Conservation (phyloP, 2,329 filamentous ascomycete species). For the Zymoseptoria tritici region DNA sequence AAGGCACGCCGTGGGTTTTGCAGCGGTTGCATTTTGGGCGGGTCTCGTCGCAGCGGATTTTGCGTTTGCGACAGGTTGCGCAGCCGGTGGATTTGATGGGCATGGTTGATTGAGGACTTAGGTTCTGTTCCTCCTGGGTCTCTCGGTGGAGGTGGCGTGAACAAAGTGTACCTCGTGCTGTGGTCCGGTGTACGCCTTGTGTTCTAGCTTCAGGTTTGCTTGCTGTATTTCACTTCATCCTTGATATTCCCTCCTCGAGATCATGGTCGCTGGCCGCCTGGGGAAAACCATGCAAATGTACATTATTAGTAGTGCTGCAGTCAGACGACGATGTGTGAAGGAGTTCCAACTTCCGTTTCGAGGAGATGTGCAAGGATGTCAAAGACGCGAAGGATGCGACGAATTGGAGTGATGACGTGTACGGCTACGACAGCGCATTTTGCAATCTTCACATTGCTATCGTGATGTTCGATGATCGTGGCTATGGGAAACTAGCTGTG, state of each 20-base stretch:
- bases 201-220: not conserved
- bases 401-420: not conserved
- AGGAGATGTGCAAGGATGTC: not conserved
- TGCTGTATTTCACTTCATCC: not conserved
- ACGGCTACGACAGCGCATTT: not conserved
- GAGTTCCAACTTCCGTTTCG: not conserved
- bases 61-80: conserved; percentile 26
- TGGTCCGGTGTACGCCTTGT: not conserved
- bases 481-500: not conserved
- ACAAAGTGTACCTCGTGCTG: not conserved
- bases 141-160: not conserved
- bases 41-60: conserved; percentile 28
- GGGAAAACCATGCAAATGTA: not conserved
- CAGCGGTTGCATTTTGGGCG: conserved; percentile 26
- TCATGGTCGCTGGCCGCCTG: not conserved
- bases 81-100: conserved; percentile 27
- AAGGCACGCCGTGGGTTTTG: conserved; percentile 25
- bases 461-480: not conserved
- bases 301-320: not conserved
- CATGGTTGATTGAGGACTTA: conserved; percentile 12
- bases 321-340: not conserved
- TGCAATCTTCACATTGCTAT: not conserved
- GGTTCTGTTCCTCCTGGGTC: not conserved
- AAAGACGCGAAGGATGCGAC: not conserved
- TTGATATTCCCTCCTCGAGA: not conserved